Conservation (phyloP, 441 rosid genomes). For the Hura crepitans region DNA sequence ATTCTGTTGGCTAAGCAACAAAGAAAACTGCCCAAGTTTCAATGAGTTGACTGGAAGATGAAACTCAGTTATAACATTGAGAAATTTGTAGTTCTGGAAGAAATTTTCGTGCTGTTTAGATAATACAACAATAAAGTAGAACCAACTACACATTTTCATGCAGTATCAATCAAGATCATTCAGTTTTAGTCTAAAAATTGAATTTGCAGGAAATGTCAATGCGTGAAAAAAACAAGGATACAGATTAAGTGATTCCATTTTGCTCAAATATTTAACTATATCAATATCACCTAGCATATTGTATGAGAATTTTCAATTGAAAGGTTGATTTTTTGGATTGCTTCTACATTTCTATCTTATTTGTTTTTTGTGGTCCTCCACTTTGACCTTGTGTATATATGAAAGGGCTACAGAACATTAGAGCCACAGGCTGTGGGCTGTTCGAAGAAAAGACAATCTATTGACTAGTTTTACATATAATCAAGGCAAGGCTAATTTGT, state of each 20-base stretch:
- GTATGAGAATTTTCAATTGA: background rate
- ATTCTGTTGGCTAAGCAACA: background rate
- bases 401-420: background rate
- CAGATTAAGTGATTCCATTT: background rate
- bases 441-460: constrained; percentile 2
- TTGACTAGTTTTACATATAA: constrained; percentile 4
- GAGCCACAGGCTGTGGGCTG: background rate
- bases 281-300: background rate
- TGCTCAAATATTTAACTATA: background rate
- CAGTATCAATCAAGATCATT: background rate
- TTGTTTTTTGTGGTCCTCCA: background rate
- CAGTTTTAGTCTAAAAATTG: background rate
- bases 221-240: background rate
- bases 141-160: background rate
- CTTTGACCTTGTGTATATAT: background rate
- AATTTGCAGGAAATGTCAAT: constrained; percentile 1
- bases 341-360: background rate
- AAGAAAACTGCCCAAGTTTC: background rate
- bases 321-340: background rate
- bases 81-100: background rate
- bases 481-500: background rate
- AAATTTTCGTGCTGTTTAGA: background rate
- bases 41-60: constrained; percentile 3
- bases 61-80: background rate
- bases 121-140: background rate